Evolutionary conservation across 495 filamentous ascomycete genomes (phyloP), one percentile per base, ranked within the genome.

Genomic region (Talaromyces adpressus): DNA sequence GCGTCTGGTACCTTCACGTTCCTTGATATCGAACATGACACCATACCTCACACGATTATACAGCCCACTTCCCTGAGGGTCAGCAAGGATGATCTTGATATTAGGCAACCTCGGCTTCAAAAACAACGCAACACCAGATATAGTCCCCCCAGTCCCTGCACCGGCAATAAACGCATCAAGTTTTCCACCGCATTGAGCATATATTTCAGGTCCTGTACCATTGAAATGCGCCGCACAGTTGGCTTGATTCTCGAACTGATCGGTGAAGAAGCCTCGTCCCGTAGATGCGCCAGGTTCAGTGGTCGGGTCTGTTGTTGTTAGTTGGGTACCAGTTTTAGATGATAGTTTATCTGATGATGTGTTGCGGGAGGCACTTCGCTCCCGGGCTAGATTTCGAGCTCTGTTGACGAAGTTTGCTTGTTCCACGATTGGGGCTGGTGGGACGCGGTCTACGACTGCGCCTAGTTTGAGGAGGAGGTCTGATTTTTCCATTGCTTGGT

Each of bases 141-240:
- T 89, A 1, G 94, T 99, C 0, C 94, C 94, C 2, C 95, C 94
- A 3, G 94, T 98, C 2, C 94, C 94, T 9, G 94, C 94, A n/a
- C 95, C 95, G 0, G 91, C 88, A 2, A 99, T 87, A 67, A 97
- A 99, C 0, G 92, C 95, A 73, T 96, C 91, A 2, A 98, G 65
- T 8, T 72, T 71, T 0, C 91, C 92, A 6, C 81, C 81, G 25
- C 90, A 91, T 74, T 99, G 94, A 2, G 73, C 70, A 62, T 81
- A 89, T 69, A 99, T 91, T 76, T 99, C 94, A 0, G 94, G 93
- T 0, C 93, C 94, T 1, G 95, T 98, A 18, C 87, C 83, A 22
- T 83, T 77, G 67, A 86, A 85, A 75, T 99, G 94, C 3, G 95
- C 92, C 41, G 81, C 74, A 83, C 86, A 96, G 76, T 99, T 99